phyloP scores from a whole-genome alignment of 2,329 filamentous ascomycete genomes.

The Diaporthe sp. region DNA sequence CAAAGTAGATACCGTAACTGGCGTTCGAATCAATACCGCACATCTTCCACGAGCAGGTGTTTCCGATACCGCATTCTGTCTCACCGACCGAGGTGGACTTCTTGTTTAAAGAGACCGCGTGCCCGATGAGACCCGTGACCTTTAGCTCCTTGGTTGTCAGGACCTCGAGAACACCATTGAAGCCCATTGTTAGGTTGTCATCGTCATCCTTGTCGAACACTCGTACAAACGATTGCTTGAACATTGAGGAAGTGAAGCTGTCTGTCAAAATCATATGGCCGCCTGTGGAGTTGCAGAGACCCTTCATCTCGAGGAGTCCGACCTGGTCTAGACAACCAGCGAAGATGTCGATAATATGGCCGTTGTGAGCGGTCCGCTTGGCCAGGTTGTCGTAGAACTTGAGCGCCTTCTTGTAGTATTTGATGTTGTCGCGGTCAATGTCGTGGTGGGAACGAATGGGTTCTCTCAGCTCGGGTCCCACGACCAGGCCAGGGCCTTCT shows the following conservation, averaged over 20 bases:
- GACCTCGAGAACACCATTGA: constrained; percentile 96
- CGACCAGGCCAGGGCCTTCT: constrained; percentile 96
- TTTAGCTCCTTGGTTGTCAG: constrained; percentile 98
- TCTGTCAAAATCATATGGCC: constrained; percentile 99
- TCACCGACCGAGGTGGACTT: constrained; percentile 97
- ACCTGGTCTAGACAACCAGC: constrained; percentile 98
- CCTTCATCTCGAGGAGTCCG: constrained; percentile 97
- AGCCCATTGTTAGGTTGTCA: constrained; percentile 96
- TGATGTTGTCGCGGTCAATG: constrained; percentile 98
- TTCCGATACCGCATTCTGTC: constrained; percentile 97
- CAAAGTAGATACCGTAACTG: constrained; percentile 97
- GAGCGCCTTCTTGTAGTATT: constrained; percentile 99
- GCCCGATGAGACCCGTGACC: constrained; percentile 96
- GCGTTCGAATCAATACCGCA: constrained; percentile 95
- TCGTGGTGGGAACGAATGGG: constrained; percentile 98
- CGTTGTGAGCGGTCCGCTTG: constrained; percentile 95
- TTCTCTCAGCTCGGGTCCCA: constrained; percentile 94
- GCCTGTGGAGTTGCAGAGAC: constrained; percentile 93
- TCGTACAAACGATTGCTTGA: constrained; percentile 97
- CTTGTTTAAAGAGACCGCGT: constrained; percentile 97
- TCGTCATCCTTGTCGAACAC: constrained; percentile 97
- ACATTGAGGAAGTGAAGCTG: constrained; percentile 99
- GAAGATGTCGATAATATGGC: constrained; percentile 97
- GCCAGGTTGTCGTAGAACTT: constrained; percentile 98
- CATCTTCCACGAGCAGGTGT: constrained; percentile 99